Percentiles rank a stretch among this genome's conserved stretches.
Evolutionary conservation across 257 asterid species (phyloP).

Genomic region (Rubia yunnanensis): DNA sequence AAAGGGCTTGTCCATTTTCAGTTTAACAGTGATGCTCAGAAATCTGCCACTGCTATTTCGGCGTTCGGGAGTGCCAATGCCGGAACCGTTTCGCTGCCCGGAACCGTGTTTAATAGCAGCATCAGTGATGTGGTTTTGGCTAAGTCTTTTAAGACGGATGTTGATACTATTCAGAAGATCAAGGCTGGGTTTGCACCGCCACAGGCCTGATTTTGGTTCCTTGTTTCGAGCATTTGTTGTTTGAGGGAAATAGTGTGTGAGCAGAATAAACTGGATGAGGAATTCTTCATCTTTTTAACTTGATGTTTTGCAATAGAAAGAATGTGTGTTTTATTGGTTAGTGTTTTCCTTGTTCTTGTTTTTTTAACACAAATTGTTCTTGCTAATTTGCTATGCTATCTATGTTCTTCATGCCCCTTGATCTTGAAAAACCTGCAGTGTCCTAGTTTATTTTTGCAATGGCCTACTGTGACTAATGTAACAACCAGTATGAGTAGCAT

Average conservation of each 20-base stretch:
- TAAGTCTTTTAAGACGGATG: constrained; percentile 27
- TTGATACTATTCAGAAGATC: constrained; percentile 14
- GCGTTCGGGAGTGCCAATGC: constrained; percentile 23
- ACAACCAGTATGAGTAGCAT: no score
- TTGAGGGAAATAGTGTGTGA: background rate
- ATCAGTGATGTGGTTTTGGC: constrained; percentile 25
- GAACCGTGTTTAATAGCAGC: constrained; percentile 21
- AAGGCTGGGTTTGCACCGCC: constrained; percentile 8
- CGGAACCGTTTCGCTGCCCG: constrained; percentile 31
- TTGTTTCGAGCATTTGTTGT: background rate
- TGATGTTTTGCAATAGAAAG: no score
- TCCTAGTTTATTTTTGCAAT: no score
- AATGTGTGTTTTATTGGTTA: no score
- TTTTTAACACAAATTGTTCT: no score
- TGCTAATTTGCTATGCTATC: no score
- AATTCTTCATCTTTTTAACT: background rate
- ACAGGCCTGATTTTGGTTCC: background rate
- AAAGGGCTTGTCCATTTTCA: constrained; percentile 47
- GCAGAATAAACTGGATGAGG: background rate
- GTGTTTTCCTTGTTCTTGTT: no score
- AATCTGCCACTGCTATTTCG: constrained; percentile 19
- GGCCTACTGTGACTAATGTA: no score
- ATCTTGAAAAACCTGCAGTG: no score
- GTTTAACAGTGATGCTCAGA: constrained; percentile 14
- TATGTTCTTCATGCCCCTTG: no score